Conservation (phyloP, 805 yeast species). For the Hanseniaspora vineae region DNA sequence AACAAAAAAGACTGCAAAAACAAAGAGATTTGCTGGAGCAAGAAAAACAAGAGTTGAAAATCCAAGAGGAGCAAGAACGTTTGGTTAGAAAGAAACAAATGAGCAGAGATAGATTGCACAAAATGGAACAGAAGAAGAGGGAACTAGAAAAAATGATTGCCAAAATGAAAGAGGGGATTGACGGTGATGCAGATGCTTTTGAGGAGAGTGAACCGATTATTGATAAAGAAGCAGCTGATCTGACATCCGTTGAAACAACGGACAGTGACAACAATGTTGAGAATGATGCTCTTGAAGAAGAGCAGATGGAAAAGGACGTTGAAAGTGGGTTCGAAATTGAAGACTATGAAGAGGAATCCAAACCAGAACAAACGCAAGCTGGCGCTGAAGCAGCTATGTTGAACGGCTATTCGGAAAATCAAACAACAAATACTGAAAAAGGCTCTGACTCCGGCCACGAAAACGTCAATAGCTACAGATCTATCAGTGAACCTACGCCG, state of each 20-base stretch:
- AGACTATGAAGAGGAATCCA: not conserved
- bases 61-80: slow-evolving; percentile 11
- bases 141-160: slow-evolving; percentile 16
- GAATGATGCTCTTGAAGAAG: slow-evolving; percentile 1
- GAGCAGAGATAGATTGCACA: slow-evolving; percentile 8
- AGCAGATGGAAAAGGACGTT: slow-evolving; percentile 5
- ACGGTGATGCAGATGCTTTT: not conserved
- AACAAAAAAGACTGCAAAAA: slow-evolving; percentile 24
- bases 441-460: too few species aligned
- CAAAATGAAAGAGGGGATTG: slow-evolving; percentile 10
- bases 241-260: not conserved
- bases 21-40: slow-evolving; percentile 14
- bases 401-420: too few species aligned
- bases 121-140: slow-evolving; percentile 17
- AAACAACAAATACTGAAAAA: too few species aligned
- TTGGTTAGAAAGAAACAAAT: slow-evolving; percentile 9
- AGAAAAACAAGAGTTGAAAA: slow-evolving; percentile 12
- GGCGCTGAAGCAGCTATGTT: too few species aligned
- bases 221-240: not conserved
- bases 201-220: not conserved
- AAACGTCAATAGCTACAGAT: slow-evolving; percentile 18
- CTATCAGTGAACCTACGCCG: slow-evolving; percentile 26
- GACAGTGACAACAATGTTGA: slow-evolving; percentile 6
- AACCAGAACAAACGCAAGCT: too few species aligned
- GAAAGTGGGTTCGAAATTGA: not conserved